A percentile compares a stretch with the other conserved stretches of the same genome.
These are phyloP conservation scores for Gossypium ekmanianum DNA, from an alignment of 345 rosid genomes.

Conservation along the genomic window DNA sequence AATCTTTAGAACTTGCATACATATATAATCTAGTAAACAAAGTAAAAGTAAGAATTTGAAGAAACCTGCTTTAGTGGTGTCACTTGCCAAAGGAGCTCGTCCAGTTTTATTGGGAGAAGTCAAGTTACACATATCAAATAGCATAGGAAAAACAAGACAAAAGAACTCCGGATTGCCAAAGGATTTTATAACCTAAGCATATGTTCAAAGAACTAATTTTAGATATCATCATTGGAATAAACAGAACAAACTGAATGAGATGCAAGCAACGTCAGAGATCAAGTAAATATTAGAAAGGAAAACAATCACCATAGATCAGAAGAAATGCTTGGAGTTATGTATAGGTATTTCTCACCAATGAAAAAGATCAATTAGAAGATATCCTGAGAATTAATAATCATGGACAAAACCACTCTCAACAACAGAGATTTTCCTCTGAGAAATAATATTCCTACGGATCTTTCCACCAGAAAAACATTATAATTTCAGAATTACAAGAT, in stretches of 20 bases:
- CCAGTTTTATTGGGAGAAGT: constrained; percentile 38
- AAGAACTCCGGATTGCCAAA: constrained; percentile 75
- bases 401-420: background rate
- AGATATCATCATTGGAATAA: background rate
- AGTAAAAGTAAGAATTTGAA: constrained; percentile 16
- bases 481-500: background rate
- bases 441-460: background rate
- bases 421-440: background rate
- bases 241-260: background rate
- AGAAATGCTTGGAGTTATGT: background rate
- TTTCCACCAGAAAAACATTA: background rate
- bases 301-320: background rate
- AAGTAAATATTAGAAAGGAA: background rate
- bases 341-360: background rate
- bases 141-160: constrained; percentile 56
- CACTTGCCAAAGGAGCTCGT: constrained; percentile 39
- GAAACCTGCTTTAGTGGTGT: constrained; percentile 61
- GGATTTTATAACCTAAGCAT: constrained; percentile 68
- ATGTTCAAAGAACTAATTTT: constrained; percentile 2
- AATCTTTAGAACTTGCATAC: background rate
- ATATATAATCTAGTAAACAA: background rate
- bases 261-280: background rate
- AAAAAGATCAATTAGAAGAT: background rate
- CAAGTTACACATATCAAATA: constrained; percentile 62
- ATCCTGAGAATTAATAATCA: background rate